Evolutionary conservation across 2,329 filamentous ascomycete genomes (phyloP).

Genomic region (Phyllosticta citrichinensis): DNA sequence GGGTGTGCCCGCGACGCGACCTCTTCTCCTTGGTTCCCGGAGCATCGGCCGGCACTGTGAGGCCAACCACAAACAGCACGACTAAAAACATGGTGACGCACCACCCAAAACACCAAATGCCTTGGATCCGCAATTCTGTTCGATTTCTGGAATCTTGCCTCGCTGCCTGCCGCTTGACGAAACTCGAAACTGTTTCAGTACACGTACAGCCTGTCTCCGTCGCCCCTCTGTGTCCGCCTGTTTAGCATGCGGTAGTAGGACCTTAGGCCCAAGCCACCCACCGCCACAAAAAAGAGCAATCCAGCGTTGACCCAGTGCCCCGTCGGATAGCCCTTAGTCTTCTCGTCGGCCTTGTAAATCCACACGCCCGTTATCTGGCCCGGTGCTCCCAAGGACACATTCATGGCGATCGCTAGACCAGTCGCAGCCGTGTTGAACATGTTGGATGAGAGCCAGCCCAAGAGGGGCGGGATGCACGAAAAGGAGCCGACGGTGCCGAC

Average conservation of each 20-base stretch:
- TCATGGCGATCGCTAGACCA: slow-evolving; percentile 60
- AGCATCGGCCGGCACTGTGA: not conserved
- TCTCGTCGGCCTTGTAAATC: slow-evolving; percentile 60
- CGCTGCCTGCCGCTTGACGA: not conserved
- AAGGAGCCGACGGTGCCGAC: slow-evolving; percentile 58
- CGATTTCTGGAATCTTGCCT: not conserved
- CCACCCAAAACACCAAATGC: not conserved
- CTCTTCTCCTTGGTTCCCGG: no score
- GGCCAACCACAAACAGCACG: not conserved
- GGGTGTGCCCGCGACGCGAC: not conserved
- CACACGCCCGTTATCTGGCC: slow-evolving; percentile 65
- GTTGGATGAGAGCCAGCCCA: slow-evolving; percentile 63
- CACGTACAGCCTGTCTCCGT: slow-evolving; percentile 6
- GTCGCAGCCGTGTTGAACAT: slow-evolving; percentile 54
- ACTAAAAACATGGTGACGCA: not conserved
- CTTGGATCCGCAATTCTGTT: not conserved
- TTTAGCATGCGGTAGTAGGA: slow-evolving; percentile 46
- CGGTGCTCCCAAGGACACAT: slow-evolving; percentile 56
- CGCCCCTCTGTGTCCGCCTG: slow-evolving; percentile 12
- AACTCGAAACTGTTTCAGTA: slow-evolving; percentile 3
- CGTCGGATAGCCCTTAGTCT: slow-evolving; percentile 52
- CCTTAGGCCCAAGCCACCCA: slow-evolving; percentile 45
- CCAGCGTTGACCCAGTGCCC: slow-evolving; percentile 60
- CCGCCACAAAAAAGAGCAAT: slow-evolving; percentile 48
- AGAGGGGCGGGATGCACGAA: slow-evolving; percentile 56